Percentiles rank a stretch among this genome's conserved stretches.
Evolutionary conservation across 305 asterid genomes (phyloP).

Genomic region (Striga hermonthica): DNA sequence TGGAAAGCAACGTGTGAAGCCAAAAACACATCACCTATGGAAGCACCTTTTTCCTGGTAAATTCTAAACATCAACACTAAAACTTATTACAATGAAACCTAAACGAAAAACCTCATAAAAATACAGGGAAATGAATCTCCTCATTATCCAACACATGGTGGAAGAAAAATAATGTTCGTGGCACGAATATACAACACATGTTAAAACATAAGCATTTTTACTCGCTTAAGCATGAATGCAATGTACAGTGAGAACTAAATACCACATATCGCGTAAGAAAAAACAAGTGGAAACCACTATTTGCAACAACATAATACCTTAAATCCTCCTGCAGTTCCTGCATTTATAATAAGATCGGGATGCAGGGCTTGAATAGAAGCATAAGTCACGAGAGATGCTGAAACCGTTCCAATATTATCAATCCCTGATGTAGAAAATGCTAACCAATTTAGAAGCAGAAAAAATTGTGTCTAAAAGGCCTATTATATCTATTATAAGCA

Average conservation of each 20-base stretch:
- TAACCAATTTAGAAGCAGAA: slow-evolving; percentile 25
- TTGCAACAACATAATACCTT: slow-evolving; percentile 48
- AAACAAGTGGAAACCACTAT: slow-evolving; percentile 2
- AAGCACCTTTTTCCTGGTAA: slow-evolving; percentile 95
- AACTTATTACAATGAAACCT: slow-evolving; percentile 5
- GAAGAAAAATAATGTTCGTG: too few species aligned
- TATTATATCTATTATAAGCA: too few species aligned
- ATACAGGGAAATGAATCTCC: not conserved
- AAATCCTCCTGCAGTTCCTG: slow-evolving; percentile 98
- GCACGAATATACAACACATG: too few species aligned
- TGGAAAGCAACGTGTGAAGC: slow-evolving; percentile 89
- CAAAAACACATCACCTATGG: slow-evolving; percentile 83
- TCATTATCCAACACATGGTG: too few species aligned
- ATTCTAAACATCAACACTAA: slow-evolving; percentile 31
- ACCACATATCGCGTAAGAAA: slow-evolving; percentile 2
- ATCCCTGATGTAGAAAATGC: slow-evolving; percentile 55
- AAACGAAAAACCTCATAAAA: not conserved
- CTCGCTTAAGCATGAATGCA: too few species aligned
- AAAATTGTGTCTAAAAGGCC: too few species aligned
- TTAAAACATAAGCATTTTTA: too few species aligned
- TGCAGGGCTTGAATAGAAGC: slow-evolving; percentile 78
- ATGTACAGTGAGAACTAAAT: too few species aligned
- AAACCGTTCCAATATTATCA: slow-evolving; percentile 87
- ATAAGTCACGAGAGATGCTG: slow-evolving; percentile 78
- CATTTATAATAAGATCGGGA: slow-evolving; percentile 94